Base-by-base conservation (phyloP, 2,329 filamentous ascomycete genomes). In the Aspergillus sp. region DNA sequence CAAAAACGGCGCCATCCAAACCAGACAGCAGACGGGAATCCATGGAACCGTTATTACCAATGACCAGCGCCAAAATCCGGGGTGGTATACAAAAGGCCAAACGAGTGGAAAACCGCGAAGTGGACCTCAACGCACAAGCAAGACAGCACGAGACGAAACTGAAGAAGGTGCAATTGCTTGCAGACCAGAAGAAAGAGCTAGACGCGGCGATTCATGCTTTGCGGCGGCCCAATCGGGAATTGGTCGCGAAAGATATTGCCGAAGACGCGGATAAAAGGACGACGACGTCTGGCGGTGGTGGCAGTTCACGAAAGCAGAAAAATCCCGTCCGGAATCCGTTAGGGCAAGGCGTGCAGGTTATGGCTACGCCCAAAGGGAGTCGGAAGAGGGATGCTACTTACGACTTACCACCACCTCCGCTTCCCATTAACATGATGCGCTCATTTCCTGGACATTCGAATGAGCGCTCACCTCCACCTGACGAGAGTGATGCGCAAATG, bases 141-240 rank as follows among this genome's bases (percentile, higher is more conserved):
- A 69, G 70, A 45, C 66, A 68, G 45, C 69, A 71, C 44, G 70
- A 76, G 51, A 61, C 65, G 7, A 77, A 75, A 51, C 52, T 73
- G 37, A 69, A 67, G 53, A 74, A 72, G 53, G 70, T 73, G 47
- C 69, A 73, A 48, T 63, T 69, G 50, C 57, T 73, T 10, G 60
- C 69, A 20, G 70, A 74, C 25, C 71, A 74, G 49, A 74, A 74
- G 60, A 71, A 66, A 49, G 72, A 76, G 50, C 63, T 76, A 7
- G 71, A 74, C 50, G 71, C 70, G 22, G 74, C 74, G 23, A 77
- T 77, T 49, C 59, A 66, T 20, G 65, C 72, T 0, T 58, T 76
- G 4, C 68, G 71, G 42, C 74, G 73, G 49, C 74, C 74, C 4
- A 75, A 75, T 52, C 63, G 74, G 44, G 64, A 69, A 30, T 63